phyloP scores from a whole-genome alignment of 768 basidiomycete genomes.

The Cystoderma amianthinum region DNA sequence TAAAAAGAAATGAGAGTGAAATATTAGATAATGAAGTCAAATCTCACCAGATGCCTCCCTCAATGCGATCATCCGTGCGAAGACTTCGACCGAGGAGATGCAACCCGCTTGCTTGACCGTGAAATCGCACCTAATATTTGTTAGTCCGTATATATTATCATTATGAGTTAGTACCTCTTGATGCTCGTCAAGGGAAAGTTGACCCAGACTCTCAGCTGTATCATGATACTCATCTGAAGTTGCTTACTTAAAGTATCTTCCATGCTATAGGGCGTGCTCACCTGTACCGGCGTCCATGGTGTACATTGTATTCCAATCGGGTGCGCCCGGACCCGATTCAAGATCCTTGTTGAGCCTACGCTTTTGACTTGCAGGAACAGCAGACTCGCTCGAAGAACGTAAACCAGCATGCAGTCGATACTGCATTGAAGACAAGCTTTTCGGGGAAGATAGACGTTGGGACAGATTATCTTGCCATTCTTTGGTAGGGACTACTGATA shows the following conservation, averaged over 20 bases:
- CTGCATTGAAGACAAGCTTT: constrained; percentile 7
- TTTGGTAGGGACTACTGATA: constrained; percentile 57
- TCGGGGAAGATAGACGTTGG: constrained; percentile 36
- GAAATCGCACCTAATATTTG: constrained; percentile 72
- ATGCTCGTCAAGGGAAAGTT: constrained; percentile 70
- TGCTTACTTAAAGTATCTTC: too few relatives aligned
- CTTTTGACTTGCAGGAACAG: constrained; percentile 34
- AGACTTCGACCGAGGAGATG: constrained; percentile 64
- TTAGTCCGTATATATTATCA: constrained; percentile 5
- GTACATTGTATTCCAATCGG: constrained; percentile 58
- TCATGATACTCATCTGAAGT: constrained; percentile 35
- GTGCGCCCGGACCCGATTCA: constrained; percentile 17
- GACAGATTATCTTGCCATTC: constrained; percentile 79
- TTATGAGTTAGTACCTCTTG: constrained; percentile 57
- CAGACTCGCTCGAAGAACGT: constrained; percentile 17
- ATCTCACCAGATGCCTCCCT: constrained; percentile 61
- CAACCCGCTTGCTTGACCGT: constrained; percentile 71
- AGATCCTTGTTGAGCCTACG: constrained; percentile 33
- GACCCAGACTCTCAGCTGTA: constrained; percentile 54
- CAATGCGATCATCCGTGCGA: constrained; percentile 60
- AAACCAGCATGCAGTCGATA: constrained; percentile 13
- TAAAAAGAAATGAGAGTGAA: constrained; percentile 17
- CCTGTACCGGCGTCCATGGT: constrained; percentile 37
- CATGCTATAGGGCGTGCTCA: constrained; percentile 6
- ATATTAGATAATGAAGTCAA: constrained; percentile 6